Conservation (phyloP, 2,329 filamentous ascomycete species). For the Elsinoe batatas region DNA sequence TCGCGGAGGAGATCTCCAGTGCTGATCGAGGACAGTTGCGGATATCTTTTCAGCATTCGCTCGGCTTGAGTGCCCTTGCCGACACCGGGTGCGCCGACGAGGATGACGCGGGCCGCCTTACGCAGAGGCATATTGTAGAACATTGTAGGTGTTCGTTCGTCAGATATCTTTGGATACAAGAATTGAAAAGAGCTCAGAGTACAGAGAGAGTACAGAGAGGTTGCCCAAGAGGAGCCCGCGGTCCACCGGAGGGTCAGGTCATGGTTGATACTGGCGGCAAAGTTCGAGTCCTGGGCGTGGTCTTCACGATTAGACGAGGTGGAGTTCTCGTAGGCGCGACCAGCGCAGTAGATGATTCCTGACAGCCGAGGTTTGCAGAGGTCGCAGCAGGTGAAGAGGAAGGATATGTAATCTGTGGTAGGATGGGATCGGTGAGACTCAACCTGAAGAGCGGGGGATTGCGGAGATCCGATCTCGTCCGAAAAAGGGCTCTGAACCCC, state of each 20-base stretch:
- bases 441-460: conserved; percentile 7
- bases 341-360: not conserved
- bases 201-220: not conserved
- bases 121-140: conserved; percentile 41
- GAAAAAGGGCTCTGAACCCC: not conserved
- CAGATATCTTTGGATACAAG: not conserved
- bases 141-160: not conserved
- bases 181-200: not conserved
- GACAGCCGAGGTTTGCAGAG: not conserved
- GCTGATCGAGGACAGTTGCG: conserved; percentile 81
- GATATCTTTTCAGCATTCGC: conserved; percentile 74
- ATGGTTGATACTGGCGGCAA: not conserved
- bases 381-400: not conserved
- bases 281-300: not conserved
- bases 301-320: not conserved
- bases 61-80: conserved; percentile 96
- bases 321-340: not conserved
- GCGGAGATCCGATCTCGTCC: not conserved
- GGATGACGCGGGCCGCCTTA: conserved; percentile 76
- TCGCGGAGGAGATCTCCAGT: conserved; percentile 85
- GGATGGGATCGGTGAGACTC: conserved; percentile 5
- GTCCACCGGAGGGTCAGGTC: not conserved
- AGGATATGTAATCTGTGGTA: not conserved
- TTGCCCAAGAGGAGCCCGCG: not conserved
- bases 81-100: conserved; percentile 91